phyloP scores from a whole-genome alignment of 352 stramenopile genomes.

The Halophytophthora polymorphica region DNA sequence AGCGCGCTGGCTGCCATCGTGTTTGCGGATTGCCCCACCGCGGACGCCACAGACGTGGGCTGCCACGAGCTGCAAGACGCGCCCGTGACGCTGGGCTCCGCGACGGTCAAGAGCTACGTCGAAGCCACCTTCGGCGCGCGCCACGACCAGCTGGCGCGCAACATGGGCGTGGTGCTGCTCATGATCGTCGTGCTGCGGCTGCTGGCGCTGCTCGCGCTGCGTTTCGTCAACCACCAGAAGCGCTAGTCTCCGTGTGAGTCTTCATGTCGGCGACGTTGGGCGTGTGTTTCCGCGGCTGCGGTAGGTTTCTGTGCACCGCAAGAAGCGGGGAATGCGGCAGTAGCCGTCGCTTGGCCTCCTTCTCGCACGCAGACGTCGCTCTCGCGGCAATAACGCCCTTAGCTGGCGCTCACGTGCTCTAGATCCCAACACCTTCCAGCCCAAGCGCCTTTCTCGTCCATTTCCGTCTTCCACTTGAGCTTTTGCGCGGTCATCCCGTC shows the following conservation, averaged over 20 bases:
- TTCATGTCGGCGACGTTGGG: too few relatives aligned
- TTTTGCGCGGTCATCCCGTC: too few relatives aligned
- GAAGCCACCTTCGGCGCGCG: conserved; percentile 38
- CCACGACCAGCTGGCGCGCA: conserved; percentile 31
- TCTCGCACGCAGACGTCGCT: too few relatives aligned
- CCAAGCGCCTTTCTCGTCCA: too few relatives aligned
- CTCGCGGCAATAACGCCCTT: too few relatives aligned
- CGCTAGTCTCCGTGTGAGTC: conserved; percentile 9
- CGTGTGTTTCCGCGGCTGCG: background rate
- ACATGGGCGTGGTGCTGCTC: conserved; percentile 36
- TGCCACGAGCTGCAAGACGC: conserved; percentile 26
- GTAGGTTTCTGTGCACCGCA: background rate
- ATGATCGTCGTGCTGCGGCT: conserved; percentile 41
- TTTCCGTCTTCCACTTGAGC: too few relatives aligned
- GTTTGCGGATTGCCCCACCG: conserved; percentile 33
- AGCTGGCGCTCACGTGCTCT: too few relatives aligned
- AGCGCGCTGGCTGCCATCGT: conserved; percentile 39
- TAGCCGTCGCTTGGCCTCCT: too few relatives aligned
- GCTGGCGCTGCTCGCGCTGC: conserved; percentile 42
- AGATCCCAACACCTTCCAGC: too few relatives aligned
- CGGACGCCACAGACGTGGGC: conserved; percentile 14
- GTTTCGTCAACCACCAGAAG: conserved; percentile 51
- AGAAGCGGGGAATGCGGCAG: background rate
- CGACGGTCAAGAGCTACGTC: conserved; percentile 40
- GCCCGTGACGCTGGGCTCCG: conserved; percentile 24